Percentiles rank a stretch among this genome's conserved stretches.
Evolutionary conservation across 257 asterid genomes (phyloP).

Genomic region (Nicotiana tabacum): DNA sequence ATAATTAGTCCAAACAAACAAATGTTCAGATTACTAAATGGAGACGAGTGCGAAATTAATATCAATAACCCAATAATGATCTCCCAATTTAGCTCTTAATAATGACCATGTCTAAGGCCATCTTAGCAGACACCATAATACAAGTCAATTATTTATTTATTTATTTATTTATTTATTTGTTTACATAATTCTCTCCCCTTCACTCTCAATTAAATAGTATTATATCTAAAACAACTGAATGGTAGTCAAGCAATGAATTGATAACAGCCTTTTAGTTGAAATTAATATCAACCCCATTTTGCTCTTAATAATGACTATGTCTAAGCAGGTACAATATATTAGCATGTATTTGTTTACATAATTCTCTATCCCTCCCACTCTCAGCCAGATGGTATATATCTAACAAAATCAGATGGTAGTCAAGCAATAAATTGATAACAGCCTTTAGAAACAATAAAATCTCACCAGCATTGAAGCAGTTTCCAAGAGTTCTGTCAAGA

Average conservation of each 20-base stretch:
- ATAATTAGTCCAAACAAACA: not conserved
- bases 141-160: not conserved
- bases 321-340: not conserved
- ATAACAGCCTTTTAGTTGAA: not conserved
- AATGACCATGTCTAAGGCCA: not conserved
- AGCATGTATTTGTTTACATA: too few species aligned
- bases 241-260: not conserved
- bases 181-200: not conserved
- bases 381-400: not conserved
- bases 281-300: not conserved
- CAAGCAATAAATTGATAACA: not conserved
- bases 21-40: conserved; percentile 15
- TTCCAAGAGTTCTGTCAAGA: conserved; percentile 87
- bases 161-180: not conserved
- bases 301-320: not conserved
- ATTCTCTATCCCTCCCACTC: not conserved
- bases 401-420: not conserved
- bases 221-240: conserved; percentile 1
- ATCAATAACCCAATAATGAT: not conserved
- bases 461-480: conserved; percentile 96
- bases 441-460: not conserved
- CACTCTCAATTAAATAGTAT: not conserved
- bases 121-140: not conserved
- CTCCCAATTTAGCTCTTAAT: not conserved
- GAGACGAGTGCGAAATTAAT: not conserved